Conservation (phyloP, 768 basidiomycete genomes). For the Mycena floridula region DNA sequence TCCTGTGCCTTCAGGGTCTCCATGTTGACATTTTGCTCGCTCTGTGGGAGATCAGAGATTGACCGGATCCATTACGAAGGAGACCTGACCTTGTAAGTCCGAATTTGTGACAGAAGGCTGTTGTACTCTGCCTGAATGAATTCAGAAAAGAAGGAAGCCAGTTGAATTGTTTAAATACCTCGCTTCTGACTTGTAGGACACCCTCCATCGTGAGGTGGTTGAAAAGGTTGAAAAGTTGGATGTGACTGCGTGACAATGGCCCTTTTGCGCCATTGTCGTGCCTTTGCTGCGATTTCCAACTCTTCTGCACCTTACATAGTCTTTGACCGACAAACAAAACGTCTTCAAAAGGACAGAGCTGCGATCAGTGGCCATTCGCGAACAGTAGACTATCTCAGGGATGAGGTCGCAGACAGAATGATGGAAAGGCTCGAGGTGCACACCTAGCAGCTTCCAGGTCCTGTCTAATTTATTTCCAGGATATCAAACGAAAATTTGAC, state of each 20-base stretch:
- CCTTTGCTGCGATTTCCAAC: slow-evolving; percentile 41
- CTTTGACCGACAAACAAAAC: slow-evolving; percentile 81
- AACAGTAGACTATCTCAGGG: slow-evolving; percentile 85
- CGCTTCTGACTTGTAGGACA: not conserved
- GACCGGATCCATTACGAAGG: too few species aligned
- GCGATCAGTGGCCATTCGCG: slow-evolving; percentile 61
- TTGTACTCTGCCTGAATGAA: not conserved
- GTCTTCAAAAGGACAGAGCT: slow-evolving; percentile 70
- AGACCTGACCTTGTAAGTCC: not conserved
- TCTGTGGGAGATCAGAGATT: too few species aligned
- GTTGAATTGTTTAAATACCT: not conserved
- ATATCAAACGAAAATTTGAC: slow-evolving; percentile 81
- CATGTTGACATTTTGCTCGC: too few species aligned
- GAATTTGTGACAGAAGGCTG: not conserved
- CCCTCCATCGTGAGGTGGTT: not conserved
- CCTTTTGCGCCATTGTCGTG: slow-evolving; percentile 21
- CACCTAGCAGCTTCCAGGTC: slow-evolving; percentile 7
- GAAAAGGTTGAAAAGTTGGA: too few species aligned
- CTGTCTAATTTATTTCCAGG: slow-evolving; percentile 39
- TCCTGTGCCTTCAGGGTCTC: too few species aligned
- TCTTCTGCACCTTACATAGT: slow-evolving; percentile 68
- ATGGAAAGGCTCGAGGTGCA: slow-evolving; percentile 83
- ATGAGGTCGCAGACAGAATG: slow-evolving; percentile 87
- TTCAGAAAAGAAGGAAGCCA: not conserved
- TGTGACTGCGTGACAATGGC: too few species aligned